Evolutionary conservation across 176 grass and related monocot species (phyloP), one percentile per base, ranked within the genome.

Genomic region (Elaeis guineensis): DNA sequence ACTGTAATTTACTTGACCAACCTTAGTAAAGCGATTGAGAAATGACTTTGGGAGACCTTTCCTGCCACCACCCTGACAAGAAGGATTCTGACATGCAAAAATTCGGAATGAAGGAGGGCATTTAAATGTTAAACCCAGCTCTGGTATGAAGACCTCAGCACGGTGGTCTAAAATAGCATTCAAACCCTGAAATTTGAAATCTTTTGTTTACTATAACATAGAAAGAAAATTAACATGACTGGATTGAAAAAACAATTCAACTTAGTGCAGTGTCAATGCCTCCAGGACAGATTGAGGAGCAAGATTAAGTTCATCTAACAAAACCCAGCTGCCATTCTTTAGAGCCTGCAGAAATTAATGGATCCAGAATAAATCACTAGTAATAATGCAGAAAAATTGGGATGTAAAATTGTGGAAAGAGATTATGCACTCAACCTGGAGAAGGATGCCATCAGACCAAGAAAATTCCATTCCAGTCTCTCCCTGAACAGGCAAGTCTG

Each of bases 371-470:
- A 73, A 44, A 44, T 44, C 35, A 44, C 2, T 2, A 44, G 9
- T 44, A 44, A 9, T 2, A 44, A 44, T 44, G 35, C 35, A 44
- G 2, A 44, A 44, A 0, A 44, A 44, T 8, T 9, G 35, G 11
- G 35, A 44, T 44, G 35, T 12, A 12, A 44, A 44, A 44, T 12
- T 44, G 11, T 12, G 11, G 9, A 44, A 44, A 22, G 22, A 5
- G 19, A 59, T 17, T 28, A 19, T 8, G 17, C 17, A 26, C 22
- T 14, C 35, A 57, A 83, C 80, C 80, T 83, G 80, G 29, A 96
- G 86, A 81, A 96, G 91, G 70, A 96, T 96, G 65, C 91, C 91
- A 77, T 90, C 91, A 59, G 83, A 96, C 91, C 91, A 96, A 7
- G 80, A 83, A 81, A 96, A 96, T 73, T 90, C 80, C 75, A 96